phyloP scores from a whole-genome alignment of 73 alveolate genomes.

The Tetrahymena thermophila region DNA sequence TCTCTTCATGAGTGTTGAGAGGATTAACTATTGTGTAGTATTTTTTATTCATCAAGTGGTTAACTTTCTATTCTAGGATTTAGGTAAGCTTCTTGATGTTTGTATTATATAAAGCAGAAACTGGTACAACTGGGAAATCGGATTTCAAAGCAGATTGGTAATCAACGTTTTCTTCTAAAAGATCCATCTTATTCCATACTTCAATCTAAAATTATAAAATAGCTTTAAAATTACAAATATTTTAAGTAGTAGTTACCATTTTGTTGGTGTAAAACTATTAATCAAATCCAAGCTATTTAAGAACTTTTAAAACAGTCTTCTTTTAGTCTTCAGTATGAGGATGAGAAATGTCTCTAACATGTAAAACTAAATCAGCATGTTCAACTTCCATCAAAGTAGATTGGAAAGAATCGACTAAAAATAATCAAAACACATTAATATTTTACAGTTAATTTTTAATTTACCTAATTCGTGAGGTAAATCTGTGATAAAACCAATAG shows the following conservation, averaged over 20 bases:
- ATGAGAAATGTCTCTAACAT: conserved; percentile 83
- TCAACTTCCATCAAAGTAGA: conserved; percentile 76
- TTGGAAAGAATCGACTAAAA: conserved; percentile 63
- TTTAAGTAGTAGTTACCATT: not conserved
- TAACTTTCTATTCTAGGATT: conserved; percentile 18
- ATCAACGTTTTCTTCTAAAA: conserved; percentile 23
- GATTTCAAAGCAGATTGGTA: conserved; percentile 1
- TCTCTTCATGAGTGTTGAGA: conserved; percentile 12
- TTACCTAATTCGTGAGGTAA: conserved; percentile 66
- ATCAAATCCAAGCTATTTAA: conserved; percentile 60
- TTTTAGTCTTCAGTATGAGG: conserved; percentile 68
- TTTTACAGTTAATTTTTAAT: not conserved
- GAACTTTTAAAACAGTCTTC: conserved; percentile 62
- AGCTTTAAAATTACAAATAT: not conserved
- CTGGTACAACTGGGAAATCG: conserved; percentile 50
- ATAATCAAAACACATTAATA: not conserved
- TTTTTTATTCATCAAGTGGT: conserved; percentile 27
- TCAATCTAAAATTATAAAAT: conserved; percentile 43
- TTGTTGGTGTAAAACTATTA: conserved; percentile 37
- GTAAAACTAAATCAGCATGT: conserved; percentile 77
- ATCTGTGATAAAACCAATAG: conserved; percentile 83
- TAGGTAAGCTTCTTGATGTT: conserved; percentile 24
- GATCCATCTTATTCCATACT: conserved; percentile 85
- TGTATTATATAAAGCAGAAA: conserved; percentile 39
- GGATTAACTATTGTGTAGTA: conserved; percentile 8